A percentile compares a stretch with the other conserved stretches of the same genome.
Evolutionary conservation across 1,139 yeast species (phyloP).

Genomic region (Taphrina betulina): DNA sequence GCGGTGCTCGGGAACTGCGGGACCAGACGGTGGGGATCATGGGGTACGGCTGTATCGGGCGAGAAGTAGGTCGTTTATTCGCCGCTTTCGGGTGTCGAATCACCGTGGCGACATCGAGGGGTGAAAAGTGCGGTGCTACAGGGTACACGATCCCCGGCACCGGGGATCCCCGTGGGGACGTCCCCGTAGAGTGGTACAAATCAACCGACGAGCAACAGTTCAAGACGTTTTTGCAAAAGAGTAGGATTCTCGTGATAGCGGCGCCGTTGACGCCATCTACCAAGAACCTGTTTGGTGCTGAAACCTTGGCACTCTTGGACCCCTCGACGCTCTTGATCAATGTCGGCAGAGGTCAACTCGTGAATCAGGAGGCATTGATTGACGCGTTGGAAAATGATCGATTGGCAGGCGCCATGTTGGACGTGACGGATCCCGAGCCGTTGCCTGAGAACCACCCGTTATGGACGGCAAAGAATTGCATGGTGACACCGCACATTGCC

Average conservation of each 20-base stretch:
- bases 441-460: conserved; percentile 72
- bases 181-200: conserved; percentile 51
- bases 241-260: conserved; percentile 72
- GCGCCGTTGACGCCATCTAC: conserved; percentile 82
- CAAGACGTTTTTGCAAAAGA: conserved; percentile 65
- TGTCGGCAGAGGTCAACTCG: conserved; percentile 86
- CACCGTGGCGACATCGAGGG: conserved; percentile 76
- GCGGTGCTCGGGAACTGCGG: conserved; percentile 15
- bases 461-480: conserved; percentile 71
- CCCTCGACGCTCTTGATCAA: conserved; percentile 80
- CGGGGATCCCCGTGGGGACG: conserved; percentile 39
- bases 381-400: conserved; percentile 79
- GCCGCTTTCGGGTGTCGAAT: conserved; percentile 88
- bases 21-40: conserved; percentile 55
- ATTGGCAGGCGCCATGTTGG: conserved; percentile 84
- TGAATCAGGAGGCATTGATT: conserved; percentile 76
- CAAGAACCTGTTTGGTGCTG: conserved; percentile 68
- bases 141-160: conserved; percentile 38
- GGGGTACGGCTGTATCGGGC: conserved; percentile 87
- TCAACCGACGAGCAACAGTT: conserved; percentile 60
- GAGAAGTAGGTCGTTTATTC: conserved; percentile 81
- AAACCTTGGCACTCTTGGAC: conserved; percentile 75
- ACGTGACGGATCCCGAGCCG: conserved; percentile 84
- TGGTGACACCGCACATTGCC: conserved; percentile 83
- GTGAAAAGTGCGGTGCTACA: conserved; percentile 59